phyloP scores from a whole-genome alignment of 192 early-diverging fungal genomes.

The Entomortierella chlamydospora region DNA sequence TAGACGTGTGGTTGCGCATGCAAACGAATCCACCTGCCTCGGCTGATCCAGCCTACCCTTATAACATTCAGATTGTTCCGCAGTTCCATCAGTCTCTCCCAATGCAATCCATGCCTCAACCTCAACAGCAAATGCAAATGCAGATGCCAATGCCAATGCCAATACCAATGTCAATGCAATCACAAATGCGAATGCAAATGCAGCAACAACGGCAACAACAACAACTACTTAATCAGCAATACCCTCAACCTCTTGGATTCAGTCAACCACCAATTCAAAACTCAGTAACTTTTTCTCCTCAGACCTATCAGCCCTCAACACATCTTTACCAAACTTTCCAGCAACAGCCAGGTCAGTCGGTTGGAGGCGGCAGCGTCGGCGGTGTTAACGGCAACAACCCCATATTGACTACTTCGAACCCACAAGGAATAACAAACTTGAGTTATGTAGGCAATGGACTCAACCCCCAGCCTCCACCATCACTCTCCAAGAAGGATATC shows the following conservation, averaged over 20 bases:
- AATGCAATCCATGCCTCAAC: slow-evolving; percentile 3
- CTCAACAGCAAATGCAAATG: slow-evolving; percentile 8
- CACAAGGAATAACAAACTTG: background rate
- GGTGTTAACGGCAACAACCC: slow-evolving; percentile 7
- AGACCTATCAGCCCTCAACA: background rate
- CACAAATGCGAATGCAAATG: slow-evolving; percentile 17
- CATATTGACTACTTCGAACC: background rate
- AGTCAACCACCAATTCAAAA: background rate
- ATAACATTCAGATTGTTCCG: slow-evolving; percentile 10
- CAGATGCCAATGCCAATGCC: slow-evolving; percentile 11
- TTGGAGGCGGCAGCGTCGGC: background rate
- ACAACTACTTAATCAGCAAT: background rate
- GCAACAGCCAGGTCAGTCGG: no score
- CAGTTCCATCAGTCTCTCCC: slow-evolving; percentile 5
- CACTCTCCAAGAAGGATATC: slow-evolving; percentile 11
- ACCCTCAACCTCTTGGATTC: background rate
- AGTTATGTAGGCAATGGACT: background rate
- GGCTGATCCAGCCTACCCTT: slow-evolving; percentile 29
- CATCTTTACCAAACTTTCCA: slow-evolving; percentile 3
- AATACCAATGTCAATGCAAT: slow-evolving; percentile 4
- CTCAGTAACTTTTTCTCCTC: slow-evolving; percentile 1
- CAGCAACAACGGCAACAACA: slow-evolving; percentile 8
- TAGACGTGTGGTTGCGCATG: background rate
- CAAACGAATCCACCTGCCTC: slow-evolving; percentile 17
- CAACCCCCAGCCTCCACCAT: slow-evolving; percentile 2